Base-by-base conservation (phyloP, 176 grass and related monocot species). In the Puya raimondii region DNA sequence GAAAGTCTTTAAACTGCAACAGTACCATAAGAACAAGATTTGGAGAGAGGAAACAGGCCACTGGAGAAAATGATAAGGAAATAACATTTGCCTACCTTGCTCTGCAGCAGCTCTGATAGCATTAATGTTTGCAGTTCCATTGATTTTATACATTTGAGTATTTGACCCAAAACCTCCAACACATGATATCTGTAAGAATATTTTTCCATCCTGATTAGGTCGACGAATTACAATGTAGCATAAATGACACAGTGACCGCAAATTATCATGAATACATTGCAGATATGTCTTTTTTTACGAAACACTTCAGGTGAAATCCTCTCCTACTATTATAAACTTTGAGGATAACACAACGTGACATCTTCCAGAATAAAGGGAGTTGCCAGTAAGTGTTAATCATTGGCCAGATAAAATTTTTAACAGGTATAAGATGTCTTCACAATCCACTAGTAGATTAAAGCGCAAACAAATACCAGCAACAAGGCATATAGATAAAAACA, bases 81-180 rank as follows among this genome's bases (percentile, higher is more conserved):
- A 47, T 53, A 56, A 54, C 3, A 42, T 3, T 66, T 49, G 10
- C 50, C 47, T 80, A 96, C 92, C 92, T 92, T 83, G 80, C 70
- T 96, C 83, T 51, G 92, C 76, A 77, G 92, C 92, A 84, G 84
- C 81, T 74, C 77, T 91, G 53, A 96, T 92, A 50, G 92, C 88
- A 22, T 96, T 96, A 67, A 96, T 96, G 78, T 92, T 96, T 72
- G 88, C 84, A 64, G 92, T 92, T 48, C 92, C 92, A 80, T 96
- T 96, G 68, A 96, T 63, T 73, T 96, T 96, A 77, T 87, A 87
- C 92, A 96, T 96, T 25, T 85, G 78, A 52, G 92, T 89, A 79
- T 89, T 92, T 47, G 88, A 91, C 23, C 92, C 92, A 87, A 96
- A 96, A 51, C 86, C 86, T 71, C 92, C 92, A 77, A 96, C 88